Percentiles rank a stretch among this genome's conserved stretches.
Evolutionary conservation across 139 green algal genomes (phyloP).

Genomic region (Chlorella vulgaris): DNA sequence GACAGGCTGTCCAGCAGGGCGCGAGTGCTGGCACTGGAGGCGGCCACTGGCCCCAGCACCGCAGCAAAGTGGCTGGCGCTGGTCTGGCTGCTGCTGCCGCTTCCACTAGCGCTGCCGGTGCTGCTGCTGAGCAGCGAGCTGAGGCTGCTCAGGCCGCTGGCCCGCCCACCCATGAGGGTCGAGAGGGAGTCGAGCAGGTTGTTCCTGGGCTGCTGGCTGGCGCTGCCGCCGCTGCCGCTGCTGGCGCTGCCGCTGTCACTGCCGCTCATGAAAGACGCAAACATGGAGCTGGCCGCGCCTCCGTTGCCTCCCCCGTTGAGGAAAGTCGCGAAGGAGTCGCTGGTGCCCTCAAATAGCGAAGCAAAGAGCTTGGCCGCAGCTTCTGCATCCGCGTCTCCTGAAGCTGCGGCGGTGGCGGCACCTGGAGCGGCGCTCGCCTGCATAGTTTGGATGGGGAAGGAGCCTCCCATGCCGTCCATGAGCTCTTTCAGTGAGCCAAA

Average conservation of each 20-base stretch:
- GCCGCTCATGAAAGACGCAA: neutral
- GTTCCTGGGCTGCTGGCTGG: neutral
- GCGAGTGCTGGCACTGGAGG: neutral
- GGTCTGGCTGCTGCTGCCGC: neutral
- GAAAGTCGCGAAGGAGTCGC: neutral
- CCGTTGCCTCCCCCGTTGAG: neutral
- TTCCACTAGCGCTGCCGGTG: neutral
- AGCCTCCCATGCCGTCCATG: neutral
- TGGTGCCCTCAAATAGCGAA: neutral
- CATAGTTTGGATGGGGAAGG: neutral
- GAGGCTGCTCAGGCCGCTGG: neutral
- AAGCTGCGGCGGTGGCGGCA: neutral
- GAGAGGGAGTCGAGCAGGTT: too few relatives aligned
- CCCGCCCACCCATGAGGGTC: neutral
- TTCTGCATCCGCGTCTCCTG: neutral
- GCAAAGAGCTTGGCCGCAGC: neutral
- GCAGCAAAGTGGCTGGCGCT: neutral
- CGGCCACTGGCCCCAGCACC: conserved; percentile 1
- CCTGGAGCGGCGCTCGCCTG: neutral
- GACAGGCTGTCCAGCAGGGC: neutral
- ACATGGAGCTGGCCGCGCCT: too few relatives aligned
- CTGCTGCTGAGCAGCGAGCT: neutral
- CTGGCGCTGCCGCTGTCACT: neutral
- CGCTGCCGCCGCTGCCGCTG: neutral
- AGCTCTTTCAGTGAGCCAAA: neutral